Percentiles rank a stretch among this genome's conserved stretches.
Evolutionary conservation across 768 basidiomycete genomes (phyloP).

Genomic region (Piloderma croceum): DNA sequence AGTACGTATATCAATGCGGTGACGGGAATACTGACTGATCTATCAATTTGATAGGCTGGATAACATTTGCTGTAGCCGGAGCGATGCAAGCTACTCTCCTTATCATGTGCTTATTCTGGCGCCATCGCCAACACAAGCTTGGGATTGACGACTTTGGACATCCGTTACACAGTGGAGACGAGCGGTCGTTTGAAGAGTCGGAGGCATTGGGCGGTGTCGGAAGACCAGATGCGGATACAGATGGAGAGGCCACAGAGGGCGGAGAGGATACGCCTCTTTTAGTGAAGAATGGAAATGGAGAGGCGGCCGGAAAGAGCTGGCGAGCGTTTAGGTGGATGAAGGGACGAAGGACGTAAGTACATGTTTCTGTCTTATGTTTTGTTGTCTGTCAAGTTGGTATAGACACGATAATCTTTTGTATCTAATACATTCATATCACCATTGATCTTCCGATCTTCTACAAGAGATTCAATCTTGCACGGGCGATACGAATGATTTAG

Average conservation of each 20-base stretch:
- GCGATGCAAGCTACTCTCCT: constrained; percentile 80
- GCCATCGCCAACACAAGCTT: constrained; percentile 64
- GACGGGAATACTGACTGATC: not conserved
- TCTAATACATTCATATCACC: no score
- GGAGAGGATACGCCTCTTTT: constrained; percentile 1
- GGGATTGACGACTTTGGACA: constrained; percentile 88
- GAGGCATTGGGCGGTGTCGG: not conserved
- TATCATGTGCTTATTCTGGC: constrained; percentile 83
- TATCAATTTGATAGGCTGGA: constrained; percentile 52
- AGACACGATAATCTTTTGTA: no score
- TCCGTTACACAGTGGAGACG: constrained; percentile 52
- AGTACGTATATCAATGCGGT: constrained; percentile 42
- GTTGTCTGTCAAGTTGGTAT: no score
- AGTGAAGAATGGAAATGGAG: not conserved
- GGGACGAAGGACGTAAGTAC: no score
- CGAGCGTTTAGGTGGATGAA: no score
- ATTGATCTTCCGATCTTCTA: no score
- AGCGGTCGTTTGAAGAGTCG: constrained; percentile 36
- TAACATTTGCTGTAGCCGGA: constrained; percentile 75
- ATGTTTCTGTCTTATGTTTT: no score
- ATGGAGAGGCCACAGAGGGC: not conserved
- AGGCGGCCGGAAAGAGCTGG: no score
- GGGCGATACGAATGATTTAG: no score
- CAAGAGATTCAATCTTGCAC: no score
- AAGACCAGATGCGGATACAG: not conserved